Base-by-base conservation (phyloP, 83 land plant species). In the Picea engelmannii region DNA sequence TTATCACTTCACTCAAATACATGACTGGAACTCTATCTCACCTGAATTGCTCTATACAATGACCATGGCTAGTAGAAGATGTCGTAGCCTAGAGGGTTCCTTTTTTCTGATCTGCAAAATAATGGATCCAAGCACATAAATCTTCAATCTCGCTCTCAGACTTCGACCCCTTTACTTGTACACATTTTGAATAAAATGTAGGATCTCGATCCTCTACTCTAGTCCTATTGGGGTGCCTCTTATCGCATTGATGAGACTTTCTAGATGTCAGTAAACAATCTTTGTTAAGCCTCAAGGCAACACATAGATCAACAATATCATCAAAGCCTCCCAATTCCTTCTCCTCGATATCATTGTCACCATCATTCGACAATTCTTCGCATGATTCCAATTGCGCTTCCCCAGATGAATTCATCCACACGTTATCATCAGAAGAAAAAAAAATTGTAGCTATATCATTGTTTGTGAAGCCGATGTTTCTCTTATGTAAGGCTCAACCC, bases 161-260 rank as follows among this genome's bases (percentile, higher is more conserved):
- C 12, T 73, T 47, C 15, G 76, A 6, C 23, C 76, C 76, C 76
- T 73, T 47, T 52, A 73, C 76, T 10, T 73, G 58, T 44, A 25
- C 76, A 73, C 44, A 25, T 73, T 73, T 73, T 20, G 76, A 44
- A 73, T 73, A 73, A 21, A 73, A 73, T n/a, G 76, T 38, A 44
- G 55, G n/a, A 12, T 42, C 55, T 20, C 7, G 76, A n/a, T 73
- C 52, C 58, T 73, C 76, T 52, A n/a, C 31, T 6, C 15, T 6
- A 69, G 15, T 20, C 74, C 21, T 38, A 9, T 2, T 73, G 12
- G 76, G 25, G n/a, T 73, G 55, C 42, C 47, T 18, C 47, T 42
- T 73, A 21, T 42, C 24, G 76, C 15, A 6, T 55, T 44, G 55
- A 44, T 44, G 23, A 44, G 58, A 73, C n/a, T 47, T 44, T 73